Evolutionary conservation across 305 asterid genomes (phyloP), one percentile per base, ranked within the genome.

Genomic region (Rubia tinctorum): DNA sequence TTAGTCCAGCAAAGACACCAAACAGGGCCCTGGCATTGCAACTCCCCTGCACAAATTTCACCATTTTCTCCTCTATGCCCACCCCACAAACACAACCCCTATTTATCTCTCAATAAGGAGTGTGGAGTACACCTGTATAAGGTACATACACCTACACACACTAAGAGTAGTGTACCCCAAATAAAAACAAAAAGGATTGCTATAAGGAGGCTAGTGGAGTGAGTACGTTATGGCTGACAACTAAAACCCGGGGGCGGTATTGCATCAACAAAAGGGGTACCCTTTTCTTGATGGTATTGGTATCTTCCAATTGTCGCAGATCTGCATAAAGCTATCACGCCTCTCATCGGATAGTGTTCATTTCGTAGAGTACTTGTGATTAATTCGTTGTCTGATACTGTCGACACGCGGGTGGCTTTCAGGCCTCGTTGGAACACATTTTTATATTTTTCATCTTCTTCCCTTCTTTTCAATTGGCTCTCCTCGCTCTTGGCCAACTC

Each of bases 1-100:
- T 96, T 70, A 92, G 85, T 23, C 81, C 91, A 60, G 83, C 83
- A 82, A 84, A 80, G 80, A 88, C 97, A 72, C 87, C 97, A 77
- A 77, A 87, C 81, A 89, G 84, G 65, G 85, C 78, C 83, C 86
- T 76, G 13, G 97, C 84, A 78, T 86, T 87, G 89, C 97, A 88
- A 75, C 82, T 76, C 84, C 87, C 83, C 18, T 73, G 90, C 78
- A 89, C 81, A 87, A 83, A 82, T 86, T 88, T 86, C 83, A 84
- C 70, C 95, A 90, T 89, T 75, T 72, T 72, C 40, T 74, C 70
- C 58, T 51, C 69, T 63, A 60, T 67, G 34, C 58, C 69, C 43
- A 68, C 82, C 42, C 63, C 77, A 4, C 86, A 85, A 73, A 58
- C 76, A 76, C 63, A 23, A 12, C 75, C 76, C 76, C 27, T 68